A percentile compares a stretch with the other conserved stretches of the same genome.
Conservation (phyloP, 768 basidiomycete species). For the Tylopilus balloui region DNA sequence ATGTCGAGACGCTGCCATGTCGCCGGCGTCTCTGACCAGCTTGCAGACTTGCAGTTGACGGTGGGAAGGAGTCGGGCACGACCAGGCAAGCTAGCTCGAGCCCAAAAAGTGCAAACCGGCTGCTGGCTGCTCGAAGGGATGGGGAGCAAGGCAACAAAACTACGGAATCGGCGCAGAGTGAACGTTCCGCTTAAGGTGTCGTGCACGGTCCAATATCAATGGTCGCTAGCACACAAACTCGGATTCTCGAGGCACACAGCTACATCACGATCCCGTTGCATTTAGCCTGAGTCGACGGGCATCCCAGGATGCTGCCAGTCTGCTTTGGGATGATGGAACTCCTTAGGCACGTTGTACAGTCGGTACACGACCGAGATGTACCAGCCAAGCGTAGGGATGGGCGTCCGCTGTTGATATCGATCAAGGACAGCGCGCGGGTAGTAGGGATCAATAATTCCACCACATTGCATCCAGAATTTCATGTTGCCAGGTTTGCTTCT, state of each 20-base stretch:
- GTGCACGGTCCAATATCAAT: not conserved
- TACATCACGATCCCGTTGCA: too few species aligned
- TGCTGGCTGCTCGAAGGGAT: not conserved
- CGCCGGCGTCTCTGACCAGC: conserved; percentile 1
- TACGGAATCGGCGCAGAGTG: not conserved
- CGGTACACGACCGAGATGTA: too few species aligned
- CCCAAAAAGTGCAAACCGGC: not conserved
- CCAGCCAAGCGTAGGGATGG: too few species aligned
- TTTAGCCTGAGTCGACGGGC: too few species aligned
- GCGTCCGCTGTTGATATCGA: too few species aligned
- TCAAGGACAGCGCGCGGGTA: too few species aligned
- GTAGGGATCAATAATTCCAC: not conserved
- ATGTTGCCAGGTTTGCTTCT: not conserved
- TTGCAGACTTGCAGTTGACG: conserved; percentile 6
- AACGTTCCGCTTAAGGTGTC: not conserved
- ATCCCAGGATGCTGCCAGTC: too few species aligned
- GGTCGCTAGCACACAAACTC: too few species aligned
- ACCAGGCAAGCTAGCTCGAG: not conserved
- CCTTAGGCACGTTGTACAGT: too few species aligned
- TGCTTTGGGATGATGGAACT: too few species aligned
- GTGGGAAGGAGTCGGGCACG: conserved; percentile 8
- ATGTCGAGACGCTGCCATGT: conserved; percentile 19
- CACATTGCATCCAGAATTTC: too few species aligned
- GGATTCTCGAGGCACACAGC: too few species aligned
- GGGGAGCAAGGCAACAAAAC: not conserved